Percentiles rank a stretch among this genome's conserved stretches.
These are phyloP conservation scores for Candida taoyuanica DNA, from an alignment of 805 yeast genomes.

Conservation along the genomic window DNA sequence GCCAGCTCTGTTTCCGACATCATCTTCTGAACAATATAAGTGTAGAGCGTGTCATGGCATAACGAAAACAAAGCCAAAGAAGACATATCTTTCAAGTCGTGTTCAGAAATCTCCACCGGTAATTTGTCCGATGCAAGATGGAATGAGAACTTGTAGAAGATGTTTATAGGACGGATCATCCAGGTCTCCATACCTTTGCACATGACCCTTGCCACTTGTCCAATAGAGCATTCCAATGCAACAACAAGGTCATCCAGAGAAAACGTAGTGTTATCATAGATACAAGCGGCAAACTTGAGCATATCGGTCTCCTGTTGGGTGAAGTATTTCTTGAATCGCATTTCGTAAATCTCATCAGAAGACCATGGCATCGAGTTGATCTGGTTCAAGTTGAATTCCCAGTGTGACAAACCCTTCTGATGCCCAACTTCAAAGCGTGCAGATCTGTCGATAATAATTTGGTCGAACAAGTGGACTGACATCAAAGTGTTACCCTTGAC, in stretches of 20 bases:
- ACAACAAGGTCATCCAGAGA: slow-evolving; percentile 34
- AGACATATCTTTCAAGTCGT: slow-evolving; percentile 33
- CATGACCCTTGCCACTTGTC: slow-evolving; percentile 31
- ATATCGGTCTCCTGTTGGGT: slow-evolving; percentile 21
- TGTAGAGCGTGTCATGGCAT: slow-evolving; percentile 38
- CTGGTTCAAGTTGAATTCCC: background rate
- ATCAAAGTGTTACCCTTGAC: slow-evolving; percentile 3
- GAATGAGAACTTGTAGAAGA: slow-evolving; percentile 45
- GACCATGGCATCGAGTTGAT: background rate
- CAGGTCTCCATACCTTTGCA: slow-evolving; percentile 31
- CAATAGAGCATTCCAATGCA: slow-evolving; percentile 33
- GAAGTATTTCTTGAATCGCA: slow-evolving; percentile 21
- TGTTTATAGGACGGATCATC: slow-evolving; percentile 35
- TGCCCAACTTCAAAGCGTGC: background rate
- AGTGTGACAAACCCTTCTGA: background rate
- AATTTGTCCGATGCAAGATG: slow-evolving; percentile 28
- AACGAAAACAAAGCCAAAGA: slow-evolving; percentile 35
- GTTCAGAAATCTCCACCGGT: slow-evolving; percentile 25
- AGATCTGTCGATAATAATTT: background rate
- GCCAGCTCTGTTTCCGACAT: slow-evolving; percentile 26
- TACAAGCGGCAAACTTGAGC: slow-evolving; percentile 40
- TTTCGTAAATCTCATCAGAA: slow-evolving; percentile 15
- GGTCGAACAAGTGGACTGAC: slow-evolving; percentile 1
- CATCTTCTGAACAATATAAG: slow-evolving; percentile 28
- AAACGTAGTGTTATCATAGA: slow-evolving; percentile 32